Percentiles rank a stretch among this genome's conserved stretches.
phyloP scores from a whole-genome alignment of 2,329 filamentous ascomycete genomes.

The Ustilaginoidea virens region DNA sequence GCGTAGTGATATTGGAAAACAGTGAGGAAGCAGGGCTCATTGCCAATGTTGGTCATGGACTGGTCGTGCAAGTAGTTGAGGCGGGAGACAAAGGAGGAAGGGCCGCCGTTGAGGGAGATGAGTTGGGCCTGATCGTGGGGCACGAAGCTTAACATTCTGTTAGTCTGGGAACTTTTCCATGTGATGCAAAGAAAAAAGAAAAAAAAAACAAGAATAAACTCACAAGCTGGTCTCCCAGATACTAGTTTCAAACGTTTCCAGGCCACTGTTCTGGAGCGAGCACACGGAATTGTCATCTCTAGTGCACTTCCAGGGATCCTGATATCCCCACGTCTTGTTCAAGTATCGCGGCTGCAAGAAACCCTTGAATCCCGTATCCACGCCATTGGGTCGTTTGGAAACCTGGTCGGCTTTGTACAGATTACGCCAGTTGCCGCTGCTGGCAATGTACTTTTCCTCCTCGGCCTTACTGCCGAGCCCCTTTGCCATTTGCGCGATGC shows the following conservation, averaged over 20 bases:
- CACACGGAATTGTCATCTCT: constrained; percentile 39
- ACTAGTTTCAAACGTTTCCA: constrained; percentile 58
- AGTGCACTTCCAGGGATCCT: constrained; percentile 51
- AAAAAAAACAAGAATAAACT: too few species aligned
- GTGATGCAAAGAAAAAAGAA: too few species aligned
- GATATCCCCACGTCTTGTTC: constrained; percentile 53
- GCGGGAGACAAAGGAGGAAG: constrained; percentile 37
- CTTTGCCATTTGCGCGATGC: constrained; percentile 46
- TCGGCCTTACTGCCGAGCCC: constrained; percentile 38
- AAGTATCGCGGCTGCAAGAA: constrained; percentile 56
- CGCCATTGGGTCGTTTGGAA: constrained; percentile 35
- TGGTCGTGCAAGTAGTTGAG: constrained; percentile 50
- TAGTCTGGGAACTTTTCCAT: too few species aligned
- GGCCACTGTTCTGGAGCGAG: constrained; percentile 41
- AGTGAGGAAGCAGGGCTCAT: constrained; percentile 44
- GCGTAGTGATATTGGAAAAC: constrained; percentile 58
- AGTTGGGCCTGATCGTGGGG: constrained; percentile 38
- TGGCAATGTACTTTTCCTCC: constrained; percentile 40
- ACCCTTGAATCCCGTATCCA: constrained; percentile 48
- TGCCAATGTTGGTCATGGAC: constrained; percentile 50
- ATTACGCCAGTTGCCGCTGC: constrained; percentile 52
- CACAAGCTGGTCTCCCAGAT: constrained; percentile 61
- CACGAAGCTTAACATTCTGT: too few species aligned
- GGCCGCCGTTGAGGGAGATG: constrained; percentile 44
- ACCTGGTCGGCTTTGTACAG: constrained; percentile 45